Base-by-base conservation (phyloP, 2,329 filamentous ascomycete genomes). In the Ceratocystis huliohia region DNA sequence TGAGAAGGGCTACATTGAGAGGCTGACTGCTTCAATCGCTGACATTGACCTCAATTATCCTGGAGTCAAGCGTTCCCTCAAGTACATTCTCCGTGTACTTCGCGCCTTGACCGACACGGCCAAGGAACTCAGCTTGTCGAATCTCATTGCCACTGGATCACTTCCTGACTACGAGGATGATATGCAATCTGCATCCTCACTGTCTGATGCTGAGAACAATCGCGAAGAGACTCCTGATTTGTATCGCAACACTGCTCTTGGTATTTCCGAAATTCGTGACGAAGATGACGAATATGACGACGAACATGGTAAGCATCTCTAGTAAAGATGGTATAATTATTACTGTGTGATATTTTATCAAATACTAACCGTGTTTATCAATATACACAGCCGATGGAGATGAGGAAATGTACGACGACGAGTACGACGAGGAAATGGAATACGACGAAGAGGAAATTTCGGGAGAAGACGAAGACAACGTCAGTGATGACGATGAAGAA, bases 21-120 rank as follows among this genome's bases (percentile, higher is more conserved):
- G 93, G 61, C 78, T 99, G 68, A 97, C 94, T 1, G 84, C 87
- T 13, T 96, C 95, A 0, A 92, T 99, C 71, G 91, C 94, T 20
- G 95, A 99, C 72, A 88, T 99, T 68, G 94, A 96, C 74, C 83
- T 99, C 69, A 96, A 95, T 71, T 96, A 95, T 75, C 92, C 93
- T 0, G 88, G 89, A 30, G 89, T 95, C 17, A 96, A 96, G 78
- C 86, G 92, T 61, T 92, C 92, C 15, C 91, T 99, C 72, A 99
- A 97, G 77, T 95, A 96, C 75, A 96, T 99, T 65, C 81, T 99
- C 59, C 88, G 90, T 46, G 93, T 96, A 2, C 81, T 99, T 25
- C 90, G 93, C 72, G 86, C 89, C 66, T 79, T 99, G 50, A 96
- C 93, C 0, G 88, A 88, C 70, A 93, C 92, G 10, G 94, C 91